Evolutionary conservation across 2,329 filamentous ascomycete genomes (phyloP).

Genomic region (Fusarium tjaetaba): DNA sequence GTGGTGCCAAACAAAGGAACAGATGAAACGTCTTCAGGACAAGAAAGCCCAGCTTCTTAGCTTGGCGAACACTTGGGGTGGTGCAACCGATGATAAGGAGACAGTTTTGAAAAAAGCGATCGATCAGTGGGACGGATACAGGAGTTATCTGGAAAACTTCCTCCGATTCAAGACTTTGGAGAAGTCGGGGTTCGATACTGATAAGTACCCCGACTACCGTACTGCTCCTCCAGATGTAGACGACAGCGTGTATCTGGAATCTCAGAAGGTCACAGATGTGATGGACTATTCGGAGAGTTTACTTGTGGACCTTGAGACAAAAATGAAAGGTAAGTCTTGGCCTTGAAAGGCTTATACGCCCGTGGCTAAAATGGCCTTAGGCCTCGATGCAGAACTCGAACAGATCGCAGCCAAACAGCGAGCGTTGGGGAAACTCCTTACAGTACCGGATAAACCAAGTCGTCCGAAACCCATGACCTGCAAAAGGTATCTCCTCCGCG

Average conservation of each 20-base stretch:
- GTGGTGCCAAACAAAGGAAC: slow-evolving; percentile 48
- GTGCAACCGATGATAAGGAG: slow-evolving; percentile 43
- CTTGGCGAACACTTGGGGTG: slow-evolving; percentile 43
- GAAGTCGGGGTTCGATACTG: slow-evolving; percentile 51
- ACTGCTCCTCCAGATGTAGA: slow-evolving; percentile 51
- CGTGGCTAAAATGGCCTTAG: slow-evolving; percentile 42
- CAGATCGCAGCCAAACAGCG: slow-evolving; percentile 49
- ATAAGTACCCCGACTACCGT: slow-evolving; percentile 52
- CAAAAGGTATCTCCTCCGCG: slow-evolving; percentile 61
- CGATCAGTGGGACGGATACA: slow-evolving; percentile 47
- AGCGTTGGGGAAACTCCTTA: slow-evolving; percentile 53
- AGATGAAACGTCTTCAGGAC: slow-evolving; percentile 35
- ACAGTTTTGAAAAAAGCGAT: slow-evolving; percentile 45
- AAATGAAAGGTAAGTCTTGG: slow-evolving; percentile 49
- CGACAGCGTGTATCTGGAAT: slow-evolving; percentile 46
- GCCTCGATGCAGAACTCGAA: slow-evolving; percentile 46
- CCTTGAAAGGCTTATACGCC: neutral
- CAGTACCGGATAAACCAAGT: slow-evolving; percentile 50
- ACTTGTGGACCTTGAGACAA: slow-evolving; percentile 48
- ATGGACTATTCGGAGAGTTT: slow-evolving; percentile 47
- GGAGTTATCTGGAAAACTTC: slow-evolving; percentile 50
- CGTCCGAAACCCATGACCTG: slow-evolving; percentile 52
- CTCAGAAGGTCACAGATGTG: slow-evolving; percentile 48
- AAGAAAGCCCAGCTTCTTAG: slow-evolving; percentile 43
- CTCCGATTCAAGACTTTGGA: slow-evolving; percentile 51